Evolutionary conservation across 495 filamentous ascomycete genomes (phyloP), one percentile per base, ranked within the genome.

Genomic region (Trichoderma virens): DNA sequence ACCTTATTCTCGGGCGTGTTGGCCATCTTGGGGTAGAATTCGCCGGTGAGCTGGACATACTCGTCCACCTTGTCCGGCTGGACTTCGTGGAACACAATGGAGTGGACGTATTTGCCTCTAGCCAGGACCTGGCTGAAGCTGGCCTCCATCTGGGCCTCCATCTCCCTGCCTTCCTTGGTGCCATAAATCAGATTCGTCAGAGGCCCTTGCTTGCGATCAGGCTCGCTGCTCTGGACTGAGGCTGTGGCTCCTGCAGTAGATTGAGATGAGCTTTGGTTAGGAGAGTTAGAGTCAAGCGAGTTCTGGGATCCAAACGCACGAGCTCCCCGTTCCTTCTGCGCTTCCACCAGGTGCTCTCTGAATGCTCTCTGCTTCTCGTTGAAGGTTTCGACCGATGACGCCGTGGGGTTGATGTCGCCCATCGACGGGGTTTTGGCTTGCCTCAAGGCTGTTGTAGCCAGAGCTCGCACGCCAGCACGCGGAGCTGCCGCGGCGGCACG

Each of bases 41-140:
- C 79, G 64, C 95, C 92, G n/a, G 97, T 91, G 62, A 98, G 79
- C 34, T 93, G 83, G 30, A 93, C 86, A 73, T 98, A 98, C 71
- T 97, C 94, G 65, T 96, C 92, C 25, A 97, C 92, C 76, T 89
- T 90, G 69, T 96, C 92, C 67, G 94, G 92, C 78, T 93, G 92
- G 64, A 98, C 95, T 59, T 94, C 86, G 79, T 98, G 95, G 75
- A 97, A 91, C 38, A 97, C 93, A 73, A 98, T 97, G 61, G 90
- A 93, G 72, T 98, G 94, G 63, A 98, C 93, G 73, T 98, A 98
- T 78, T 98, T 98, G 63, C 94, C 94, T 67, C 94, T 85, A 13
- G 95, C 95, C 34, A 98, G 80, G 32, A 97, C 90, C 75, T 96
- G 90, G 32, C 87, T 91, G 78, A 97, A 98, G 69, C 89, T 93